Base-by-base conservation (phyloP, 2,329 filamentous ascomycete species). In the Aspergillus ibericus region DNA sequence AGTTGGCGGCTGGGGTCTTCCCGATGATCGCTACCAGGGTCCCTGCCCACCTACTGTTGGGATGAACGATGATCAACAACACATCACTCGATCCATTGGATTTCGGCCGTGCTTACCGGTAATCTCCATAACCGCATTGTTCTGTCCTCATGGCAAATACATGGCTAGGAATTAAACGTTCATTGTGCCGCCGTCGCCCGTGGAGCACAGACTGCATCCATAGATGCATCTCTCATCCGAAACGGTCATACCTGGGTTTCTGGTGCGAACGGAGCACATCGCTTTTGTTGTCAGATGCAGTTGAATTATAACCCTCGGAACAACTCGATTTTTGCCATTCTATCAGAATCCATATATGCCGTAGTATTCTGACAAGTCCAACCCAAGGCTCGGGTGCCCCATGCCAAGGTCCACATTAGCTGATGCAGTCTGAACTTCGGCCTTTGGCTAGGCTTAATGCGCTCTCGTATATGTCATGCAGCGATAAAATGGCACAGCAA, bases 1-100 rank as follows among this genome's bases (percentile, higher is more conserved):
- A 27, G 22, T 34, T 53, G 55, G 32, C 15, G 48, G n/a, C 47
- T 42, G 15, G 15, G 20, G 25, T 55, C 46, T 22, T 49, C n/a
- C 46, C 40, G 52, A 53, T 60, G 59, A 58, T 62, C 57, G 59
- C 57, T 53, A 42, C 36, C 49, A 49, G 55, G 49, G 42, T 44
- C 51, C 52, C 32, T 52, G 36, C 53, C 18, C 5, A 32, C 13
- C 20, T 29, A 36, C 29, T 29, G 22, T 56, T 44, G 27, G 38
- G 34, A 56, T 40, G 22, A 59, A 53, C 50, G 35, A 53, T 47
- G 55, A 58, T 62, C 49, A 46, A 46, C 59, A 52, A 48, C 51
- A 53, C 34, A 59, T 56, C 50, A 29, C n/a, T n/a, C 44, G 32
- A 42, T 18, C 34, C 55, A 58, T 55, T 50, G 44, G 18, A 59